A percentile compares a stretch with the other conserved stretches of the same genome.
These are phyloP conservation scores for Prunus mira DNA, from an alignment of 306 rosid genomes.

Conservation along the genomic window DNA sequence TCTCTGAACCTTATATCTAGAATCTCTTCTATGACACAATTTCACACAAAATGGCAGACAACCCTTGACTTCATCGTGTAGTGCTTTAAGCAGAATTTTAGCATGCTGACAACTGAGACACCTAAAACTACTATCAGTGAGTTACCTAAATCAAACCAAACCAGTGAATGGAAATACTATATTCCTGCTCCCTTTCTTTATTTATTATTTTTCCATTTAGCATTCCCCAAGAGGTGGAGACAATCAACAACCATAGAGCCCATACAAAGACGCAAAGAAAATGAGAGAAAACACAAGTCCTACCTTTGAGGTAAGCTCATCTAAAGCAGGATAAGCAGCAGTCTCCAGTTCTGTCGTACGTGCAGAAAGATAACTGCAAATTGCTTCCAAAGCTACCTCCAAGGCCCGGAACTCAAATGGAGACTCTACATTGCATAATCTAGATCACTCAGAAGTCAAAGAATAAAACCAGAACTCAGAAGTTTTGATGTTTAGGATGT, in stretches of 20 bases:
- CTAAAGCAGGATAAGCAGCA: slow-evolving; percentile 93
- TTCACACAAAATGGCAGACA: background rate
- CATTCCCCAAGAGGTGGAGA: background rate
- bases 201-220: slow-evolving; percentile 3
- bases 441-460: slow-evolving; percentile 30
- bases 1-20: background rate
- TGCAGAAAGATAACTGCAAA: slow-evolving; percentile 94
- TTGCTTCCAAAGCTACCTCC: slow-evolving; percentile 95
- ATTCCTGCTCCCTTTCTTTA: background rate
- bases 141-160: background rate
- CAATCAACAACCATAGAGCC: background rate
- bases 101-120: background rate
- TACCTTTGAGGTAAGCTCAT: slow-evolving; percentile 93
- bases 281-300: slow-evolving; percentile 18
- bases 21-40: background rate
- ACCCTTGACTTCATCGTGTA: background rate
- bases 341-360: slow-evolving; percentile 89
- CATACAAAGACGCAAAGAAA: slow-evolving; percentile 1
- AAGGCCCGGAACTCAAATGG: slow-evolving; percentile 96
- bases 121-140: background rate
- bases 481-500: background rate
- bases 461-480: slow-evolving; percentile 15
- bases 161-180: background rate
- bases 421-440: slow-evolving; percentile 62
- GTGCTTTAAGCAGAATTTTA: slow-evolving; percentile 1